Evolutionary conservation across 2,329 filamentous ascomycete genomes (phyloP), one percentile per base, ranked within the genome.

Genomic region (Endocalyx cinctus): DNA sequence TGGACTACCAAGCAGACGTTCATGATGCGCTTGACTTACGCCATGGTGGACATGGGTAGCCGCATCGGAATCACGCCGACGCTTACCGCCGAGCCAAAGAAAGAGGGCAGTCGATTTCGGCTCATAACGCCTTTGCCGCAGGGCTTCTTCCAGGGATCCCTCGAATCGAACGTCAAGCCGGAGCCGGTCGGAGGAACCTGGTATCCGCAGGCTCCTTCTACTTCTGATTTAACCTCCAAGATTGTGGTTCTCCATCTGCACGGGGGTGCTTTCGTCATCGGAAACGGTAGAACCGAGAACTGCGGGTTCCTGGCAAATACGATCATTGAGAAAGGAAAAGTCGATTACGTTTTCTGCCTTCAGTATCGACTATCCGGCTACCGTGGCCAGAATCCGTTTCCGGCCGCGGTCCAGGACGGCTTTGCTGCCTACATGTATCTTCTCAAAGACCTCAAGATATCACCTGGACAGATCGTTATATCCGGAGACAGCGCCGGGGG

Each of bases 401-500:
- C 70, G 2, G 70, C 69, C 1, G 64, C 66, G 4, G 46, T 72
- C 4, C 70, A 74, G 48, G 71, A 74, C 44, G 55, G 54, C 4
- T 40, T 75, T 27, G 64, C 69, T 0, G 44, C 57, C 4, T 72
- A 70, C 44, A 45, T 63, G 6, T 66, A 71, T 47, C 58, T 72
- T 0, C 38, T 69, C n/a, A 46, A 59, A 12, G 51, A 53, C 5
- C 50, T 67, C n/a, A 41, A 52, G 1, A 57, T 74, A 26, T 46
- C 62, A 0, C 43, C 68, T 0, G 31, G 39, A 1, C 54, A 62
- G 20, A 67, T 74, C 34, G 52, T 66, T 1, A 12, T 74, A 0
- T 62, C 59, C 0, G 70, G 70, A 5, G 70, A 74, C 46, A 67
- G 62, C 20, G 70, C 70, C 0, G 70, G 70, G 33, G 69, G 52